Base-by-base conservation (phyloP, 768 basidiomycete species). In the Cubamyces sp. region DNA sequence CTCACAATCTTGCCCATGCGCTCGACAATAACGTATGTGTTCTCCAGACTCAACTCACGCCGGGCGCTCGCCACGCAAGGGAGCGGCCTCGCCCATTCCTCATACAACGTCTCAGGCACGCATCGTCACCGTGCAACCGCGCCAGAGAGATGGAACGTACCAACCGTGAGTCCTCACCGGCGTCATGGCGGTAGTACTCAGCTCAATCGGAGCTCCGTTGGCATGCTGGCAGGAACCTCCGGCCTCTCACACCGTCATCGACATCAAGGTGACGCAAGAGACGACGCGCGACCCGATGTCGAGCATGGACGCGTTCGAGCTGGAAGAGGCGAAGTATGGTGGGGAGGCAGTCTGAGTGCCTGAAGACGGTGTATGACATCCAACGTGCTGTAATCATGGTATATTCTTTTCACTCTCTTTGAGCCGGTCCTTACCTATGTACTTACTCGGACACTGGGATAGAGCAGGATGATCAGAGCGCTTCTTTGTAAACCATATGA, bases 21-120 rank as follows among this genome's bases (percentile, higher is more conserved):
- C 34, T 34, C 34, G 34, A 34, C 34, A 34, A 6, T 34, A 34
- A 34, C 9, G 34, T 9, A 11, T 34, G 4, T 11, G 8, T 19
- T 8, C n/a, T 5, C n/a, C 21, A 60, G 59, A 21, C 37, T 60
- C 23, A 60, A 60, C 26, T 53, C 59, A 1, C 59, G 59, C 19
- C 51, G 45, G 7, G 37, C 43, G 11, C 23, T 60, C 50, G 41
- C 41, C 6, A 34, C n/a, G 9, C 39, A 52, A n/a, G 23, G 47
- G 14, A 26, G 40, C 25, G 43, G 54, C 1, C 21, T 40, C 39
- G 46, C 23, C 46, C 30, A 39, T 16, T 21, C 23, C 19, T 46
- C 46, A 8, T 43, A 25, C 43, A 23, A 47, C 30, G 47, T 57
- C 30, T 57, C 53, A 4, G 53, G 21, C 18, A 25, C 47, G 25